Base-by-base conservation (phyloP, 116 monocot species). In the Phalaenopsis hybrid region DNA sequence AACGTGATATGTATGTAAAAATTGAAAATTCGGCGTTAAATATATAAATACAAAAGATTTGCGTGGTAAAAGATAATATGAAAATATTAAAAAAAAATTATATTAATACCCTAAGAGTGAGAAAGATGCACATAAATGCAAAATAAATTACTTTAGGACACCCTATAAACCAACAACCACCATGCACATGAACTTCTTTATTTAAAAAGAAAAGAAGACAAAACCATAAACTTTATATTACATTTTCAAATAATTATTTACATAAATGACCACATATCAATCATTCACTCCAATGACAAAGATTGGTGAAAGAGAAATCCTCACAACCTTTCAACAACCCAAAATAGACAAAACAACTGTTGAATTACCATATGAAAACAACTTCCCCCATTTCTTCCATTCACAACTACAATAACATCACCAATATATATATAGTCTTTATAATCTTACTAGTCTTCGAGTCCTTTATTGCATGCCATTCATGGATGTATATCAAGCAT, bases 241-340 rank as follows among this genome's bases (percentile, higher is more conserved):
- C 72, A 72, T 72, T 4, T 72, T 33, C 12, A 3, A 52, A 52
- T 52, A 15, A 52, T 13, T 16, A 52, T 52, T 37, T 10, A 34
- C 28, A 72, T 72, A 13, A 11, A 37, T 72, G 37, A 4, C 7
- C 16, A 59, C 16, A 59, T 59, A 59, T 59, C 13, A 3, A 59
- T 72, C 37, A 37, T 72, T 37, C 72, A 72, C 6, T 72, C 21
- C 34, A 34, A 25, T 65, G 25, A 65, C 25, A 65, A 65, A 25
- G 65, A 65, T 65, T 21, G 37, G 11, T 28, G 37, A 37, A 72
- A 72, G 37, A 72, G 72, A 72, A 33, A n/a, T 33, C 34, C 72
- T 13, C 72, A 72, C 72, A 72, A 72, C 72, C 28, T 37, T 72
- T 72, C 34, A 72, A 72, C 72, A 72, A 34, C 72, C 28, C 28